Evolutionary conservation across 768 basidiomycete species (phyloP), one percentile per base, ranked within the genome.

Genomic region (Mycena maculata): DNA sequence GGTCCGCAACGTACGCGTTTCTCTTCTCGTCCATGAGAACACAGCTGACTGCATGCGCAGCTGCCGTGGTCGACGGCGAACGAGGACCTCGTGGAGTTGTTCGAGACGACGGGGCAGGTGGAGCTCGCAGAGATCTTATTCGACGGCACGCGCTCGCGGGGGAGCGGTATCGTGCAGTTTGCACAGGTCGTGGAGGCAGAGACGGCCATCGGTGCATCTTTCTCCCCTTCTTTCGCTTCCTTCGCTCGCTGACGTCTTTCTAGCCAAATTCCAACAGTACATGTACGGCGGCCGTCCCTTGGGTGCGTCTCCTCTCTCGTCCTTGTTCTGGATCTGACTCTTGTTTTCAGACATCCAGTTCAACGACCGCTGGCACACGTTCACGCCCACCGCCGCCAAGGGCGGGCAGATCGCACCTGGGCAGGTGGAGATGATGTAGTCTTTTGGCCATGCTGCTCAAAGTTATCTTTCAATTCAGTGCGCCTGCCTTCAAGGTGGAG

Each of bases 1-100:
- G 89, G 96, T 99, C 73, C 91, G 95, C 80, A 99, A 99, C 78
- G 97, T 98, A 78, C 78, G 97, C 90, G 15, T 16, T n/a, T 15
- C 49, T 30, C 31, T 28, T 65, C 64, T 36, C 30, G 36, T 30
- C 13, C 25, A 13, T 28, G 39, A 38, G 41, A 25, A 28, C 36
- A 28, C 65, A 23, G 50, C 48, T 64, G 20, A 49, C 60, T 25
- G n/a, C 16, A 4, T 13, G 55, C 11, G 44, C 69, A 99, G 97
- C 81, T 99, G 20, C 97, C 97, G 1, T 99, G 96, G 96, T 98
- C 97, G 12, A 99, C 97, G 48, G 96, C 97, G 9, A 98, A 99
- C 76, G 97, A 99, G 76, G 97, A 99, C 77, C 82, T 99, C 47
- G 96, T 99, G 25, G 97, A 99, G 80, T 80, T 99, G 23, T 99